Evolutionary conservation across 768 basidiomycete species (phyloP).

Genomic region (Rhodotorula toruloides): DNA sequence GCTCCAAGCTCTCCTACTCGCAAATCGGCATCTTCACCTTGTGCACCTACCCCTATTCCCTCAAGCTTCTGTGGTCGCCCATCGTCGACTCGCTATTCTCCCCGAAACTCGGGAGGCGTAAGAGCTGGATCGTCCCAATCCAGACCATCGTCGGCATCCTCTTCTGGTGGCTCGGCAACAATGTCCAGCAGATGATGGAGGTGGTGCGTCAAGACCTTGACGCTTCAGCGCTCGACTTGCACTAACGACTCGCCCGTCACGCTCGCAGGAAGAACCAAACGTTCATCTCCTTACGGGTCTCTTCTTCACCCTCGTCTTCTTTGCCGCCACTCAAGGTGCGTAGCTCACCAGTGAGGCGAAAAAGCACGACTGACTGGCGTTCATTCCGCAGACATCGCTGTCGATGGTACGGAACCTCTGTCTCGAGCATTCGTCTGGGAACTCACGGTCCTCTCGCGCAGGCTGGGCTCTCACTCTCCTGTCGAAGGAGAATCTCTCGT

Average conservation of each 20-base stretch:
- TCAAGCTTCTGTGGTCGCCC: slow-evolving; percentile 95
- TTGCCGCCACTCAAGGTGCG: slow-evolving; percentile 93
- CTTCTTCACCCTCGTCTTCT: slow-evolving; percentile 83
- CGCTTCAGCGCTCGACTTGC: neutral
- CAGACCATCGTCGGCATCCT: slow-evolving; percentile 79
- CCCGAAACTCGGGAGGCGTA: slow-evolving; percentile 78
- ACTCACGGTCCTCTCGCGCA: neutral
- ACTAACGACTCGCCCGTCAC: neutral
- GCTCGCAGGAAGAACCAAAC: slow-evolving; percentile 68
- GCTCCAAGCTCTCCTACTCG: slow-evolving; percentile 92
- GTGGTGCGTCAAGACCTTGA: slow-evolving; percentile 56
- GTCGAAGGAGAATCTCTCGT: slow-evolving; percentile 87
- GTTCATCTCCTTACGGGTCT: slow-evolving; percentile 69
- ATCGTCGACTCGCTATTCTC: slow-evolving; percentile 89
- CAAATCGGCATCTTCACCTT: slow-evolving; percentile 91
- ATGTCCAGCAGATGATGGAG: slow-evolving; percentile 69
- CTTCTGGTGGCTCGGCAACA: slow-evolving; percentile 52
- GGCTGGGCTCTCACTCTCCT: slow-evolving; percentile 57
- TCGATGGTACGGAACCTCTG: slow-evolving; percentile 59
- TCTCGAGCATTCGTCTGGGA: too few relatives aligned
- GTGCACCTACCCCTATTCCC: slow-evolving; percentile 88
- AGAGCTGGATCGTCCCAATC: slow-evolving; percentile 99
- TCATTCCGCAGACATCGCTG: slow-evolving; percentile 91
- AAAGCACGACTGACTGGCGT: slow-evolving; percentile 42
- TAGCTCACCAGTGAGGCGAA: too few relatives aligned